Evolutionary conservation across 106 monocot species (phyloP).

Genomic region (Vanilla planifolia): DNA sequence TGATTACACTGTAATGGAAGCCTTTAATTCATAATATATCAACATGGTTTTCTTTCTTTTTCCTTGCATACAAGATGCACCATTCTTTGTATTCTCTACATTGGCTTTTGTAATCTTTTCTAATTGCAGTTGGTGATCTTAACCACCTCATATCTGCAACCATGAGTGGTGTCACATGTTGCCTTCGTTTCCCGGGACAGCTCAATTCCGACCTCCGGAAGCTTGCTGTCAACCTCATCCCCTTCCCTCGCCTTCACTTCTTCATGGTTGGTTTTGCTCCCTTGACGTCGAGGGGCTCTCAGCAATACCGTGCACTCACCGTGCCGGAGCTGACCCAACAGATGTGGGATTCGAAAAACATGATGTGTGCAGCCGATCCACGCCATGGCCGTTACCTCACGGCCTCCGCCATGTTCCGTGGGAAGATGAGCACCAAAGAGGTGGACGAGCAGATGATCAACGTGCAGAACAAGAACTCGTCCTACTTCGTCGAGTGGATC

Average conservation of each 20-base stretch:
- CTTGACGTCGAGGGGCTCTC: constrained; percentile 19
- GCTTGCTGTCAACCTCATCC: constrained; percentile 23
- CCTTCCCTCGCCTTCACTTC: constrained; percentile 25
- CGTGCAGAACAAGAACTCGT: constrained; percentile 47
- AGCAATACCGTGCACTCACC: constrained; percentile 46
- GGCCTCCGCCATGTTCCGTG: constrained; percentile 62
- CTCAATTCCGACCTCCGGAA: constrained; percentile 20
- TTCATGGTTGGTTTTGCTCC: constrained; percentile 26
- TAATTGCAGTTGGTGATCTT: constrained; percentile 17
- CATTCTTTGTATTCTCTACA: no score
- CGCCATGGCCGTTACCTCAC: constrained; percentile 63
- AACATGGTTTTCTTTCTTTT: no score
- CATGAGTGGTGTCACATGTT: constrained; percentile 19
- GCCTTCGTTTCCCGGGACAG: constrained; percentile 21
- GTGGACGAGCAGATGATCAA: constrained; percentile 48
- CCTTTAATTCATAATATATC: no score
- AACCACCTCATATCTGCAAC: constrained; percentile 19
- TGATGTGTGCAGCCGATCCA: constrained; percentile 52
- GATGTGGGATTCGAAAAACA: constrained; percentile 50
- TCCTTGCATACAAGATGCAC: no score
- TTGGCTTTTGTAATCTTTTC: no score
- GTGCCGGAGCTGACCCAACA: constrained; percentile 58
- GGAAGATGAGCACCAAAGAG: constrained; percentile 51
- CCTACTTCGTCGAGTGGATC: constrained; percentile 46
- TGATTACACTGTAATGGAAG: no score